Evolutionary conservation across 2,329 filamentous ascomycete genomes (phyloP).

Genomic region (Didymella pinodella): DNA sequence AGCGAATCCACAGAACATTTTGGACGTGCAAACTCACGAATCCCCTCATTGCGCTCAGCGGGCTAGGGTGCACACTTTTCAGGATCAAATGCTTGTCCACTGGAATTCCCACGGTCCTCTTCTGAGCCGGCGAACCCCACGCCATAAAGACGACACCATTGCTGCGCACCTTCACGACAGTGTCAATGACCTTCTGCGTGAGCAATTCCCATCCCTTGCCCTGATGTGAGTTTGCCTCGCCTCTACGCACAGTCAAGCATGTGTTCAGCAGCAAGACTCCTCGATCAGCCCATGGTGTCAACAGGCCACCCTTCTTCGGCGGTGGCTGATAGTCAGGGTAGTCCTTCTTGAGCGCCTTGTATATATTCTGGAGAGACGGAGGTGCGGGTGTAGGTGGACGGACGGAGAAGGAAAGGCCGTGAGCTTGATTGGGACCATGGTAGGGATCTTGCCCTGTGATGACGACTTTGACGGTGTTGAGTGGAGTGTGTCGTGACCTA

Average conservation of each 20-base stretch:
- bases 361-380: conserved; percentile 93
- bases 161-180: conserved; percentile 77
- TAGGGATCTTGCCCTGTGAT: conserved; percentile 97
- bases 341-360: conserved; percentile 84
- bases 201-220: conserved; percentile 92
- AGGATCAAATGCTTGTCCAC: conserved; percentile 79
- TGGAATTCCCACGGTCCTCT: conserved; percentile 78
- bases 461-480: conserved; percentile 87
- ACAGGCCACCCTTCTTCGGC: conserved; percentile 77
- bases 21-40: conserved; percentile 63
- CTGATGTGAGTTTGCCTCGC: conserved; percentile 85
- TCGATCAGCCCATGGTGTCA: conserved; percentile 92
- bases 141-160: conserved; percentile 92
- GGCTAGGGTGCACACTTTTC: conserved; percentile 88
- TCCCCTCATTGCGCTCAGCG: conserved; percentile 82
- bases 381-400: conserved; percentile 87
- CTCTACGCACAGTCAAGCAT: conserved; percentile 89
- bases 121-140: conserved; percentile 87
- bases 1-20: conserved; percentile 23
- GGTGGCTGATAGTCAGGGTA: conserved; percentile 82
- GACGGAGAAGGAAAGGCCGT: conserved; percentile 95
- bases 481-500: conserved; percentile 93
- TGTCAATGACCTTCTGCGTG: conserved; percentile 89
- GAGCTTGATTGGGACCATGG: conserved; percentile 93
- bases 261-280: conserved; percentile 95